Conservation (phyloP, 2,329 filamentous ascomycete species). For the Didymella arachidicola region DNA sequence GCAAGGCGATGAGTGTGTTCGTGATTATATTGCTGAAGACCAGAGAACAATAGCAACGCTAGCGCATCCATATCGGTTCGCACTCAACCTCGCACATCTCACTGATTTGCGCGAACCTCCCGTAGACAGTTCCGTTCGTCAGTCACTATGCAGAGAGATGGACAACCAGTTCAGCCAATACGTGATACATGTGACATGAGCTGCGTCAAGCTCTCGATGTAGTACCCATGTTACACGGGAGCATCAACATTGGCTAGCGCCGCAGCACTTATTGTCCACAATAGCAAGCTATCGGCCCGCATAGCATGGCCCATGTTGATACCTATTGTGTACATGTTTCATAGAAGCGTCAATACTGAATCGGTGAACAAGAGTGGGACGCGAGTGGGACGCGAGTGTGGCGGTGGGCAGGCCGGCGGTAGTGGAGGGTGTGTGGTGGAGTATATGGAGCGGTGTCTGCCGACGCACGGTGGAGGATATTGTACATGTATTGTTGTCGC, state of each 20-base stretch:
- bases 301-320: slow-evolving; percentile 1
- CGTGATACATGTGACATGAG: background rate
- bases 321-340: slow-evolving; percentile 16
- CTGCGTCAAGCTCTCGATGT: background rate
- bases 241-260: background rate
- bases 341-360: slow-evolving; percentile 9
- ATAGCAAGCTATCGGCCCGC: slow-evolving; percentile 19
- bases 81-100: background rate
- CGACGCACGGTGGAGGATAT: background rate
- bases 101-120: background rate
- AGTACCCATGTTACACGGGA: background rate
- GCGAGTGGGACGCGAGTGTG: slow-evolving; percentile 8
- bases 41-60: slow-evolving; percentile 17
- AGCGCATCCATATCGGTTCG: background rate
- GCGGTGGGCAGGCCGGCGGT: slow-evolving; percentile 1
- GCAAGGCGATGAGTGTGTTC: background rate
- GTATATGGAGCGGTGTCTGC: slow-evolving; percentile 6
- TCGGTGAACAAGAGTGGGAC: slow-evolving; percentile 1
- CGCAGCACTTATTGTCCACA: slow-evolving; percentile 17
- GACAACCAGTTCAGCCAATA: background rate
- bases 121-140: background rate
- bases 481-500: background rate
- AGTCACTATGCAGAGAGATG: background rate
- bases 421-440: background rate
- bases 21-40: background rate